Base-by-base conservation (phyloP, 306 rosid genomes). In the Boehmeria nivea region DNA sequence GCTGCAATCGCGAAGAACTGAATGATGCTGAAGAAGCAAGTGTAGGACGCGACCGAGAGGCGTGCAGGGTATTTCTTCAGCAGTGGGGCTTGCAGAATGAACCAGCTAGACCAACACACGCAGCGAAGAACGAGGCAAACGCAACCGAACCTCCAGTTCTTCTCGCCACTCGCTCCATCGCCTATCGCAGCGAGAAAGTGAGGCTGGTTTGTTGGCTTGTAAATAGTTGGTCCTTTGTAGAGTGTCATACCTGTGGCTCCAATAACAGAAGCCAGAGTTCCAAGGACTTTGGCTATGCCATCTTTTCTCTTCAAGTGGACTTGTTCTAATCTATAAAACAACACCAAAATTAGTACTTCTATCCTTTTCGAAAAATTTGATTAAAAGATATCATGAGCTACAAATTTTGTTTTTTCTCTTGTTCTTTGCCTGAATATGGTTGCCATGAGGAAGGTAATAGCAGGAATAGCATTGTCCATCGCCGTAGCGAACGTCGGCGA, bases 381-480 rank as follows among this genome's bases (percentile, higher is more conserved):
- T n/a, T n/a, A n/a, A n/a, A n/a, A n/a, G n/a, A n/a, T n/a, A n/a
- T n/a, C n/a, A n/a, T n/a, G n/a, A n/a, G n/a, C n/a, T n/a, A n/a
- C n/a, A n/a, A n/a, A 33, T 33, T 33, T 33, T 33, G 5, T 33
- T 33, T 11, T 33, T 33, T 11, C 38, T 33, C 38, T 33, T 33
- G 38, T 33, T 33, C 21, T 22, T 54, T 54, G 78, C 89, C 94
- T 62, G 65, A 81, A 76, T 18, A 79, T 8, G 0, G 51, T 82
- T 13, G 95, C 85, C 83, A 87, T 74, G 42, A 87, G 83, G 65
- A 84, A 84, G n/a, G 95, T 87, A 14, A 83, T 71, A 38, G 95
- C 93, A 3, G 95, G 95, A 60, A 83, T 78, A 12, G 83, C 66
- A 47, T 87, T 87, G 61, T 87, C 88, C 79, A 72, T 83, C 31